Conservation (phyloP, 768 basidiomycete genomes). For the Trametes villosa region DNA sequence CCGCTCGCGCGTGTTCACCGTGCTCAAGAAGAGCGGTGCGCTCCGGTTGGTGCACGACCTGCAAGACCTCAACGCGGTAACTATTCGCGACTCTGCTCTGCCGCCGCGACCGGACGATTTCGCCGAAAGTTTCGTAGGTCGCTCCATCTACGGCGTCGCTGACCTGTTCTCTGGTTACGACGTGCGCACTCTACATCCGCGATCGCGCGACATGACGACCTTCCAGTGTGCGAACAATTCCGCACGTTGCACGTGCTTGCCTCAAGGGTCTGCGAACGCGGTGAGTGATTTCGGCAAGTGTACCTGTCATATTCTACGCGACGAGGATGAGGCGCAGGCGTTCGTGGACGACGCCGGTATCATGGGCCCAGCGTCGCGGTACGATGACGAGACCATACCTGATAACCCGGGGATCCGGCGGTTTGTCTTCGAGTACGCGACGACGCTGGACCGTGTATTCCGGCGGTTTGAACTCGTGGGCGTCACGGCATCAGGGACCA, state of each 20-base stretch:
- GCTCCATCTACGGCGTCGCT: neutral
- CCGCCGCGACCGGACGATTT: conserved; percentile 25
- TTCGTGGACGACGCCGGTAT: conserved; percentile 34
- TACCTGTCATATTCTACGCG: neutral
- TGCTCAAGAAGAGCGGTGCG: conserved; percentile 23
- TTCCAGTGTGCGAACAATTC: neutral
- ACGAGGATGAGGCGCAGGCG: neutral
- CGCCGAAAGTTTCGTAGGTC: conserved; percentile 25
- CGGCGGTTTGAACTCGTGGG: conserved; percentile 32
- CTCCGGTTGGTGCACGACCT: conserved; percentile 25
- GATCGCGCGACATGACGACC: neutral
- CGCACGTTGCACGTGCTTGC: neutral
- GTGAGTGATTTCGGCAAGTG: neutral
- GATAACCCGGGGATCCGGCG: conserved; percentile 31
- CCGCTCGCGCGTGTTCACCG: conserved; percentile 22
- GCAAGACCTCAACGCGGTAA: conserved; percentile 26
- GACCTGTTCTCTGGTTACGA: neutral
- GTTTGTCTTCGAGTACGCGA: conserved; percentile 36
- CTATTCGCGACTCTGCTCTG: conserved; percentile 23
- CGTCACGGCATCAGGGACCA: conserved; percentile 39
- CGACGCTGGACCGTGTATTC: conserved; percentile 31
- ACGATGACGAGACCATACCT: conserved; percentile 9
- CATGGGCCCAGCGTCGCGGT: conserved; percentile 23
- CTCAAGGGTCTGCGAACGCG: neutral
- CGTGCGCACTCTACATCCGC: neutral